Evolutionary conservation across 2,329 filamentous ascomycete genomes (phyloP), one percentile per base, ranked within the genome.

Genomic region (Gaeumannomyces tritici): DNA sequence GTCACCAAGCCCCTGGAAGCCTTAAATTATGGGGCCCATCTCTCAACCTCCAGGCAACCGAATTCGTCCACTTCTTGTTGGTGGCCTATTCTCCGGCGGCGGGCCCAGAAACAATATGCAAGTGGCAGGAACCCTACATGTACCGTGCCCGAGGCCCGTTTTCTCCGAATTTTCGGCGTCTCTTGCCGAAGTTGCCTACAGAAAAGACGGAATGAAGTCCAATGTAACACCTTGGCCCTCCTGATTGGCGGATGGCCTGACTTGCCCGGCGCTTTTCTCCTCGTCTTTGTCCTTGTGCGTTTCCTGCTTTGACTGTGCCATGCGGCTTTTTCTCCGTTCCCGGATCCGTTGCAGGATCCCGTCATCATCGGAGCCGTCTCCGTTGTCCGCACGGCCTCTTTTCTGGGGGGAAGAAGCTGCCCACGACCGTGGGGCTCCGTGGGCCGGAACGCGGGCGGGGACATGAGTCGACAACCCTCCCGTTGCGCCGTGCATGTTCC

Each of bases 181-280:
- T 21, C 13, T n/a, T 2, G 21, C 42, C 3, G 21, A 21, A 13
- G 5, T 9, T 1, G 8, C 21, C 35, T 27, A 61, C n/a, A 61
- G n/a, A n/a, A 61, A 61, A 33, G 47, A 55, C 28, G 59, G 59
- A 21, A 61, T 42, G 21, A 55, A 24, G 28, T 61, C 59, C 11
- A 61, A 15, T 8, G 27, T 13, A 11, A 24, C 28, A 33, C 55
- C 51, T 8, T 9, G 26, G 28, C 33, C 27, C 26, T 61, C 27
- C 51, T 61, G 15, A 6, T 29, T 61, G 27, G 9, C 15, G 15
- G 27, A 27, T 27, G 27, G 15, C 8, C 18, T 27, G 59, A 3
- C 31, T 18, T 18, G 29, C 27, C 27, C 2, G 11, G 24, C 3
- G 9, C 31, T 28, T 5, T 28, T 51, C 9, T 15, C 15, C 28